phyloP scores from a whole-genome alignment of 2,329 filamentous ascomycete species.

The Ophiostoma perfectum region DNA sequence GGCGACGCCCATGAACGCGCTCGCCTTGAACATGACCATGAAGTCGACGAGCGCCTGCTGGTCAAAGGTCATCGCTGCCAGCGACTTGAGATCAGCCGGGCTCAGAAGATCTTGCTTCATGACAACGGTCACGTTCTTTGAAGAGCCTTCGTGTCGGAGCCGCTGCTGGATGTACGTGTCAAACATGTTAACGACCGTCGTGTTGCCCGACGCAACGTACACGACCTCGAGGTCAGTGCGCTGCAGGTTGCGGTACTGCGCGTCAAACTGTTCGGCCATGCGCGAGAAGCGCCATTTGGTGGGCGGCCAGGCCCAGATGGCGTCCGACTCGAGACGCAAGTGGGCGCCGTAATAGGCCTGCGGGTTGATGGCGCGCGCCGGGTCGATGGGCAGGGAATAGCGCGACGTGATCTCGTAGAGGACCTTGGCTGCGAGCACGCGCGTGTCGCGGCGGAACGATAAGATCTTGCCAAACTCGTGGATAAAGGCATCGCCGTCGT shows the following conservation, averaged over 20 bases:
- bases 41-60: conserved; percentile 35
- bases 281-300: conserved; percentile 33
- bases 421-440: conserved; percentile 31
- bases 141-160: conserved; percentile 3
- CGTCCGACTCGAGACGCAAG: conserved; percentile 33
- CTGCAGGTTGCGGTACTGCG: conserved; percentile 30
- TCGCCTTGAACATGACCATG: conserved; percentile 33
- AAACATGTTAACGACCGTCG: conserved; percentile 31
- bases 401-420: conserved; percentile 27
- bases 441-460: conserved; percentile 33
- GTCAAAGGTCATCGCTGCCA: conserved; percentile 32
- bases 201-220: conserved; percentile 33
- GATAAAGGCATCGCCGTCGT: conserved; percentile 34
- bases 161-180: conserved; percentile 23
- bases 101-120: conserved; percentile 33
- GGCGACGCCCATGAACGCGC: conserved; percentile 34
- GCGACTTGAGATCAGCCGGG: conserved; percentile 24
- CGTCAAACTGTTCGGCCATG: conserved; percentile 32
- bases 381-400: conserved; percentile 29
- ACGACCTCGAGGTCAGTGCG: conserved; percentile 29
- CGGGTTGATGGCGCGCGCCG: conserved; percentile 27
- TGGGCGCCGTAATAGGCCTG: conserved; percentile 33
- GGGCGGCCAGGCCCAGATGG: conserved; percentile 32
- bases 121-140: conserved; percentile 29
- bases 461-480: conserved; percentile 34